Base-by-base conservation (phyloP, 148 eudicot genomes). In the Chenopodium formosanum region DNA sequence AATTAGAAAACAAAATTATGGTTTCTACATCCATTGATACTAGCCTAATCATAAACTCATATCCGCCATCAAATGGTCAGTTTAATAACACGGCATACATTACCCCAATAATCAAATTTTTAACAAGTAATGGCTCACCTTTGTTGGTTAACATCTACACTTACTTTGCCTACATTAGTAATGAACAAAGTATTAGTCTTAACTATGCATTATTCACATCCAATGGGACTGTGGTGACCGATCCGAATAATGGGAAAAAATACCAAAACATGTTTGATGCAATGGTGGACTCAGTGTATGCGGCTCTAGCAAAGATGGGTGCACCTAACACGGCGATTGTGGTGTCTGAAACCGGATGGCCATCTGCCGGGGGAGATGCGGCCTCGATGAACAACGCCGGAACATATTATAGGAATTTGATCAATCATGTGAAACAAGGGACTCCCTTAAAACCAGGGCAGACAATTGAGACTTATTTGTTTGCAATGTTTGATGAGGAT, bases 241-340 rank as follows among this genome's bases (percentile, higher is more conserved):
- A 80, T 34, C 48, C 32, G 22, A 70, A 79, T 1, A 13, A 48
- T 52, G 78, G 71, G 4, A 32, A 72, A 64, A 81, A 83, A 4
- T 91, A 91, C 70, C 79, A 72, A 64, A 91, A 85, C 78, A 73
- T 91, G 34, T 91, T 91, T 71, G 89, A 89, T 76, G 93, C 91
- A 2, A 77, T 88, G 83, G 34, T 89, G 70, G 93, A 90, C 19
- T 53, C 85, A 25, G 66, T 81, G 12, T 87, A 88, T 69, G 80
- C 87, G 3, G 89, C 91, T 2, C 29, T 84, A 19, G 85, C 74
- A 9, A 86, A 75, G 9, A 78, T 67, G 0, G 87, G 88, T 23
- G 89, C 87, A 19, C 58, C 73, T 0, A 29, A 64, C 76, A 78
- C 83, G 9, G 73, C 44, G 34, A 79, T 90, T 4, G 89, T 86